phyloP scores from a whole-genome alignment of 805 yeast genomes.

The Starmerella apicola region DNA sequence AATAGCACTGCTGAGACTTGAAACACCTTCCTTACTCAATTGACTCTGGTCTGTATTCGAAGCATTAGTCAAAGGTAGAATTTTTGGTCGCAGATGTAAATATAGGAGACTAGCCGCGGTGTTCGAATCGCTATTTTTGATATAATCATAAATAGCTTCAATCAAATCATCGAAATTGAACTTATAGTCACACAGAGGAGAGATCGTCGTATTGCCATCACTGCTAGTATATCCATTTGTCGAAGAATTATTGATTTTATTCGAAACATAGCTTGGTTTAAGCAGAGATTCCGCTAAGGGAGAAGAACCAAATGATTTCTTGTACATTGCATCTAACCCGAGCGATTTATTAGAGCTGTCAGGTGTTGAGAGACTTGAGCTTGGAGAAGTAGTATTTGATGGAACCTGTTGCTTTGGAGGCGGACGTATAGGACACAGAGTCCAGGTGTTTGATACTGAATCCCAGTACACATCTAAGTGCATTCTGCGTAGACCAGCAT shows the following conservation, averaged over 20 bases:
- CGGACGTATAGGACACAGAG: conserved; percentile 38
- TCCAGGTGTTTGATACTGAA: conserved; percentile 34
- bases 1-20: conserved; percentile 5
- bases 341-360: neutral
- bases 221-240: neutral
- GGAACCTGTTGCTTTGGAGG: neutral
- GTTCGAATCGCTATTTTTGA: conserved; percentile 34
- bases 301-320: neutral
- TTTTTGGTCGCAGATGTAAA: conserved; percentile 28
- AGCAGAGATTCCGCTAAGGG: neutral
- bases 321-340: neutral
- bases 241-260: neutral
- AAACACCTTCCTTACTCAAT: conserved; percentile 1
- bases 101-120: conserved; percentile 35
- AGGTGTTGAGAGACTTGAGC: neutral
- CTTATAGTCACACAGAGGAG: conserved; percentile 11
- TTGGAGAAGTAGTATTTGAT: neutral
- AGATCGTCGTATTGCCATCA: neutral
- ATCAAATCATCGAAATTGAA: conserved; percentile 16
- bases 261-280: neutral
- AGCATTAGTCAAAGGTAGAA: conserved; percentile 4
- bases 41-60: neutral
- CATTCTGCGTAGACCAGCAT: conserved; percentile 29
- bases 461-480: conserved; percentile 44
- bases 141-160: conserved; percentile 26